Base-by-base conservation (phyloP, 352 stramenopile genomes). In the Pythium insidiosum region DNA sequence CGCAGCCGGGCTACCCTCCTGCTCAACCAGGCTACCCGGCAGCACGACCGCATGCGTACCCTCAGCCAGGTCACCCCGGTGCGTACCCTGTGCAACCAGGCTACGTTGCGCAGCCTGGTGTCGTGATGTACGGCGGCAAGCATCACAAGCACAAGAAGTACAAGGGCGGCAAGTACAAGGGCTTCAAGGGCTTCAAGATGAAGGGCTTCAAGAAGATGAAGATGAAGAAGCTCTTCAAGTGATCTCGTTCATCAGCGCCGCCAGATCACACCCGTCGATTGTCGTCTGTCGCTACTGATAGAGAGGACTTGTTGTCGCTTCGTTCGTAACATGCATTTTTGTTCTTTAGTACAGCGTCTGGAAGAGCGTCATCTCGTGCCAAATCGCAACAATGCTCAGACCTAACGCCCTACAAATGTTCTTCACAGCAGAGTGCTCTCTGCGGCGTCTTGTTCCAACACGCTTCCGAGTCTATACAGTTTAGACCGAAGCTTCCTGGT, bases 11-110 rank as follows among this genome's bases (percentile, higher is more conserved):
- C 4, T 62, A 62, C 33, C 53, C 53, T 0, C 29, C 33, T 25
- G 43, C 43, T 43, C 63, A 73, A 20, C 61, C 55, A 11, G 63
- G 61, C 0, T 69, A 69, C n/a, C 58, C 65, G 16, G 41, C 58
- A 2, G n/a, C n/a, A n/a, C n/a, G n/a, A n/a, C n/a, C n/a, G n/a
- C 57, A 64, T 33, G 28, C 28, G 9, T n/a, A n/a, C 37, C 48
- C 31, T 2, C 60, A 64, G 38, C 56, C 56, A 13, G 40, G 40
- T 30, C 20, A 29, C 12, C 54, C 42, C 29, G 33, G 34, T 23
- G 56, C 47, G 4, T 64, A 68, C 30, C 47, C 47, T 28, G 43
- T 43, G 10, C 39, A 58, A 25, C 50, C 54, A 28, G 47, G 38
- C 16, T 64, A 57, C 42, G 56, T 64, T 2, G 47, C 47, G 31